These are phyloP conservation scores for Auriscalpium microsporum DNA, from an alignment of 768 basidiomycete species.

Conservation along the genomic window DNA sequence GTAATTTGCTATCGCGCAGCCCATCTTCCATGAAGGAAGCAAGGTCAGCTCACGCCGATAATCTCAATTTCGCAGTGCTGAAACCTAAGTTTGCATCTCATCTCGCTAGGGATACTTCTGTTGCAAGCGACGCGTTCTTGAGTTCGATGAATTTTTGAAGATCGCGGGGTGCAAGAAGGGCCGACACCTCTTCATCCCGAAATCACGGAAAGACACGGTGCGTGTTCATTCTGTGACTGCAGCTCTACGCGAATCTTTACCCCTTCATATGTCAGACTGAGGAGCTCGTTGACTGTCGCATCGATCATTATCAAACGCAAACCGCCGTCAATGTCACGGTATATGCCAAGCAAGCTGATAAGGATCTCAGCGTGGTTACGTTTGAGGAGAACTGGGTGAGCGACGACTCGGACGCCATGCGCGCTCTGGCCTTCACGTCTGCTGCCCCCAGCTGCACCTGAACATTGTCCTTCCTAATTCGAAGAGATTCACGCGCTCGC, in stretches of 20 bases:
- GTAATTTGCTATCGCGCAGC: slow-evolving; percentile 34
- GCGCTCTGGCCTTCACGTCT: not conserved
- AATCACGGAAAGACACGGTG: slow-evolving; percentile 36
- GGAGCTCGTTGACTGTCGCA: slow-evolving; percentile 70
- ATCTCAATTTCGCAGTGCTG: not conserved
- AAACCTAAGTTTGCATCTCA: not conserved
- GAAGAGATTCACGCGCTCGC: slow-evolving; percentile 70
- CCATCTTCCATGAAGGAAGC: slow-evolving; percentile 94
- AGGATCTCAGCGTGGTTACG: slow-evolving; percentile 58
- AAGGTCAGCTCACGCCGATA: slow-evolving; percentile 42
- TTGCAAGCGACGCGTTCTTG: slow-evolving; percentile 92
- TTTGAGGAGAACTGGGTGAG: slow-evolving; percentile 62
- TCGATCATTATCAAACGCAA: slow-evolving; percentile 97
- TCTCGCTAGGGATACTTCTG: slow-evolving; percentile 81
- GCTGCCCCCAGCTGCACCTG: slow-evolving; percentile 49
- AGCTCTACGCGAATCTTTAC: not conserved
- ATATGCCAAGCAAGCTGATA: slow-evolving; percentile 87
- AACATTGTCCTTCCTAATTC: slow-evolving; percentile 73
- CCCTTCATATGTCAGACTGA: slow-evolving; percentile 35
- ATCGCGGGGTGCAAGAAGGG: slow-evolving; percentile 90
- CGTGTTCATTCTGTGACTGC: slow-evolving; percentile 6
- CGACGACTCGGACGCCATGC: not conserved
- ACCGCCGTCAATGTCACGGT: slow-evolving; percentile 83
- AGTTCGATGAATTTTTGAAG: slow-evolving; percentile 94
- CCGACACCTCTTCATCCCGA: slow-evolving; percentile 78